phyloP scores from a whole-genome alignment of 352 stramenopile species.

The Pythium sukuiense region DNA sequence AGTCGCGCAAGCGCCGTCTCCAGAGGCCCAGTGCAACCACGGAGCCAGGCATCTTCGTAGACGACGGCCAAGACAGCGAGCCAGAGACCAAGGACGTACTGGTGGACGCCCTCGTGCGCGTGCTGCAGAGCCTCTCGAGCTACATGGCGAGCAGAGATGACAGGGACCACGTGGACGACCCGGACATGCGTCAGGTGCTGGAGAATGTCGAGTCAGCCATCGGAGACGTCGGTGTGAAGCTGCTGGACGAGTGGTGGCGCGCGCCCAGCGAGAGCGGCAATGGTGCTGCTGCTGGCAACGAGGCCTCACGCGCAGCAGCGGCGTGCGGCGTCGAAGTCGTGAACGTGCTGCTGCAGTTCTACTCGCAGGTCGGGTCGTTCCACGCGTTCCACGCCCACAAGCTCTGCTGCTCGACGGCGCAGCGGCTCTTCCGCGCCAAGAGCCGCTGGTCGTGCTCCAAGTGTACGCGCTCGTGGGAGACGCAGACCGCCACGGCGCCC shows the following conservation, averaged over 20 bases:
- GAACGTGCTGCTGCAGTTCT: constrained; percentile 32
- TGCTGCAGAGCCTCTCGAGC: constrained; percentile 21
- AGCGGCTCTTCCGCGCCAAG: constrained; percentile 27
- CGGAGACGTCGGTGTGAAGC: constrained; percentile 21
- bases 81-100: constrained; percentile 9
- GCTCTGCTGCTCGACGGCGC: constrained; percentile 22
- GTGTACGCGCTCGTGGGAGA: constrained; percentile 29
- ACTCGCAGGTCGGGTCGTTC: constrained; percentile 26
- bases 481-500: constrained; percentile 10
- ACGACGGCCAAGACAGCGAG: background rate
- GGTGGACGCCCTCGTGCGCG: constrained; percentile 20
- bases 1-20: constrained; percentile 23
- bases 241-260: constrained; percentile 26
- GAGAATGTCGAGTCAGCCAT: constrained; percentile 23
- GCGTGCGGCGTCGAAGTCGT: constrained; percentile 18
- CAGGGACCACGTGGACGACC: background rate
- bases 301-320: background rate
- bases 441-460: constrained; percentile 28
- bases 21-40: background rate
- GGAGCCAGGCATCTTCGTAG: background rate
- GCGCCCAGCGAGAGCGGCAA: background rate
- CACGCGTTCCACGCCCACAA: constrained; percentile 35
- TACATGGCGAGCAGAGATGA: constrained; percentile 10
- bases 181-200: background rate
- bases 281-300: background rate